Percentiles rank a stretch among this genome's conserved stretches.
Conservation (phyloP, 257 asterid genomes). For the Craterostigma plantagineum region DNA sequence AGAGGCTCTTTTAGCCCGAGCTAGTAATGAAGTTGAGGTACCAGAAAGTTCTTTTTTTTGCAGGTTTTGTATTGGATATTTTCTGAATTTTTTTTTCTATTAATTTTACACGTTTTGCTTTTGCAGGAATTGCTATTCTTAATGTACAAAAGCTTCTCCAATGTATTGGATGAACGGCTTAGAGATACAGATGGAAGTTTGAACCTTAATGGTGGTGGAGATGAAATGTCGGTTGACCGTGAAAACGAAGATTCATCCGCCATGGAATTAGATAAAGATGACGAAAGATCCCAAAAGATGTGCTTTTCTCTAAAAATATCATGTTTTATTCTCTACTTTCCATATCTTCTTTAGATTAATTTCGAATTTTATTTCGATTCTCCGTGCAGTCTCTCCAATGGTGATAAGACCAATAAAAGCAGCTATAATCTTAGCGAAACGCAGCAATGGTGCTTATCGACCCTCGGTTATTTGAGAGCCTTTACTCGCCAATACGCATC, state of each 20-base stretch:
- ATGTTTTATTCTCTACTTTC: not conserved
- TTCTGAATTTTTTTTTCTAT: too few species aligned
- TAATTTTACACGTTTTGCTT: not conserved
- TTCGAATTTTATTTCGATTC: constrained; percentile 1
- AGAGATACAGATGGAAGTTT: constrained; percentile 49
- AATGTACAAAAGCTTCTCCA: constrained; percentile 55
- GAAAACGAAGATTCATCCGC: constrained; percentile 36
- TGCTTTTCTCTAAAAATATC: constrained; percentile 4
- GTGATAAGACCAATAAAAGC: constrained; percentile 23
- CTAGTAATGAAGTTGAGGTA: constrained; percentile 79
- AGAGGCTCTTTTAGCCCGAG: too few species aligned
- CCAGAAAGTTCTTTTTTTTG: not conserved
- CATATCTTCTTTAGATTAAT: not conserved
- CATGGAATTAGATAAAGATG: constrained; percentile 49
- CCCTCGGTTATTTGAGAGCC: constrained; percentile 87
- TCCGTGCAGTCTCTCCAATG: constrained; percentile 30
- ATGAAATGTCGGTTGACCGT: constrained; percentile 66
- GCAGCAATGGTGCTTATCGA: constrained; percentile 92
- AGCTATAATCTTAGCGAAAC: constrained; percentile 58
- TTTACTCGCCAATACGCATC: constrained; percentile 85
- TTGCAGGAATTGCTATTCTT: constrained; percentile 55
- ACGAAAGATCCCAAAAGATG: constrained; percentile 51
- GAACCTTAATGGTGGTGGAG: constrained; percentile 30
- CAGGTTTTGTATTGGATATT: not conserved
- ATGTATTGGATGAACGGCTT: constrained; percentile 62